These are phyloP conservation scores for Monilinia vaccinii-corymbosi DNA, from an alignment of 2,329 filamentous ascomycete genomes.

Conservation along the genomic window DNA sequence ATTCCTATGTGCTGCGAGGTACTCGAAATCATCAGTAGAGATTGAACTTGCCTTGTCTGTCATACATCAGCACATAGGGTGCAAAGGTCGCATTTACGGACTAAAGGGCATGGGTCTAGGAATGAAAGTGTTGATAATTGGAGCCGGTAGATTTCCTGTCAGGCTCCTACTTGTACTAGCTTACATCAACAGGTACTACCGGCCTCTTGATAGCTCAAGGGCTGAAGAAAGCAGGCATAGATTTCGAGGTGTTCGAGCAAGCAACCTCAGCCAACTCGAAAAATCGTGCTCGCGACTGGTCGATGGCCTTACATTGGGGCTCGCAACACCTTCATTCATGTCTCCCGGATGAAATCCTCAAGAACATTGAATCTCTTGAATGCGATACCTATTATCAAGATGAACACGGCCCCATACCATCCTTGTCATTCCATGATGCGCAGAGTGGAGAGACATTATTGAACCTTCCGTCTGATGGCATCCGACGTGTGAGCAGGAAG, in stretches of 20 bases:
- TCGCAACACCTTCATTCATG: neutral
- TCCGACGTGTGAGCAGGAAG: neutral
- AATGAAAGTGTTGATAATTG: slow-evolving; percentile 4
- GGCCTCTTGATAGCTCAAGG: slow-evolving; percentile 6
- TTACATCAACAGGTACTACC: neutral
- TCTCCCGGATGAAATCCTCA: neutral
- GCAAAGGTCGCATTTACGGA: neutral
- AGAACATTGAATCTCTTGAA: neutral
- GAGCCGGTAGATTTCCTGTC: neutral
- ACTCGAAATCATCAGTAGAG: neutral
- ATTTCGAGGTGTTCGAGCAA: slow-evolving; percentile 2
- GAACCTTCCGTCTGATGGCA: neutral
- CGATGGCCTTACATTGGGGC: slow-evolving; percentile 5
- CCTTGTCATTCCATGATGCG: neutral
- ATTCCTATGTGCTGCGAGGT: neutral
- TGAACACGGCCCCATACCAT: neutral
- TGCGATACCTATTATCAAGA: neutral
- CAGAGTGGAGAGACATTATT: neutral
- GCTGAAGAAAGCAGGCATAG: neutral
- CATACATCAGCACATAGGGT: neutral
- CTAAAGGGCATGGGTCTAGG: neutral
- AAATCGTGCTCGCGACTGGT: neutral
- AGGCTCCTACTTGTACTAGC: neutral
- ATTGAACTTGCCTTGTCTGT: neutral
- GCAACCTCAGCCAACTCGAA: neutral